phyloP scores from a whole-genome alignment of 2,329 filamentous ascomycete genomes.

The Dothideomycetes sp. region DNA sequence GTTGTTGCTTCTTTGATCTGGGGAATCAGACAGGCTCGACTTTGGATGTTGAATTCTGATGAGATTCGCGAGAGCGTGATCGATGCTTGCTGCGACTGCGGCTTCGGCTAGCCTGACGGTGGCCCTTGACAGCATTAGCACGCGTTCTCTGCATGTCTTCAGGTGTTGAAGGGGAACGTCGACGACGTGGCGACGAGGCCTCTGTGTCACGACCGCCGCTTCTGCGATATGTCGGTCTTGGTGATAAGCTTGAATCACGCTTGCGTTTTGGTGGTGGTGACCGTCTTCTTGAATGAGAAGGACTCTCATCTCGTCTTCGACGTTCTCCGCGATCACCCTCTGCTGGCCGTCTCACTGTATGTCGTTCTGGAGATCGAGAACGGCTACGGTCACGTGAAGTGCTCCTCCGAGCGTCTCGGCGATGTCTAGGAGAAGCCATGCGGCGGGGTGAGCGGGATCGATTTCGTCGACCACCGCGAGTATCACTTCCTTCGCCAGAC shows the following conservation, averaged over 20 bases:
- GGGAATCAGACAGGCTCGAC: too few relatives aligned
- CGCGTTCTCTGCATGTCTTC: slow-evolving; percentile 4
- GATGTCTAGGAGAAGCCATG: slow-evolving; percentile 1
- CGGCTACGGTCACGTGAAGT: slow-evolving; percentile 12
- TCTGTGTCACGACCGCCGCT: slow-evolving; percentile 18
- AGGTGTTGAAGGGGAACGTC: slow-evolving; percentile 6
- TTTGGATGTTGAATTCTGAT: neutral
- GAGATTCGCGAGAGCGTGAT: slow-evolving; percentile 1
- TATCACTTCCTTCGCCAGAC: slow-evolving; percentile 25
- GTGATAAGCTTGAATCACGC: slow-evolving; percentile 3
- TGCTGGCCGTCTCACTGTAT: neutral
- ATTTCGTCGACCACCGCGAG: slow-evolving; percentile 13
- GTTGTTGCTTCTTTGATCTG: too few relatives aligned
- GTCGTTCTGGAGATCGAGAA: slow-evolving; percentile 8
- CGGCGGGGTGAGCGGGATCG: slow-evolving; percentile 14
- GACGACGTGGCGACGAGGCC: slow-evolving; percentile 5
- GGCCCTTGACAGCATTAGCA: slow-evolving; percentile 7
- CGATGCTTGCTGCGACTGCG: slow-evolving; percentile 5
- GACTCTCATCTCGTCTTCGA: slow-evolving; percentile 6
- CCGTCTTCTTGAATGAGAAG: slow-evolving; percentile 25
- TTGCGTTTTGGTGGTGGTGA: slow-evolving; percentile 15
- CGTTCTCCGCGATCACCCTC: slow-evolving; percentile 6
- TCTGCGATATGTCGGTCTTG: neutral
- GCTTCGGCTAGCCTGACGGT: neutral
- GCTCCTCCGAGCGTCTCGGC: slow-evolving; percentile 3